A percentile compares a stretch with the other conserved stretches of the same genome.
Conservation (phyloP, 768 basidiomycete species). For the Naganishia kalamii region DNA sequence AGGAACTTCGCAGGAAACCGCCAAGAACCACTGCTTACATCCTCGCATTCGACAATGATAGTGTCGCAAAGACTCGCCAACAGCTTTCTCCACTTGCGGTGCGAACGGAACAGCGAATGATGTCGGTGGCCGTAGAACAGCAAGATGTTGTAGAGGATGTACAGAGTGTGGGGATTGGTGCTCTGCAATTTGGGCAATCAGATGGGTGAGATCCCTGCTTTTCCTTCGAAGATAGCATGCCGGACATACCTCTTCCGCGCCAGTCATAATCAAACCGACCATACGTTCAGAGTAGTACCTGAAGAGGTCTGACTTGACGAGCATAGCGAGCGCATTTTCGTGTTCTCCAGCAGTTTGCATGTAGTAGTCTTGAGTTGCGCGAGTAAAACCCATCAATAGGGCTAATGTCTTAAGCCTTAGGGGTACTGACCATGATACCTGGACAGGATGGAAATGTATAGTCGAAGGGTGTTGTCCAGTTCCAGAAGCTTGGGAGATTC, state of each 20-base stretch:
- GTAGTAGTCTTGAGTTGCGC: constrained; percentile 59
- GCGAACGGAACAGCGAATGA: constrained; percentile 64
- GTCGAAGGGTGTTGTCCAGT: constrained; percentile 70
- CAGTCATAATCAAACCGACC: constrained; percentile 69
- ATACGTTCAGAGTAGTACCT: constrained; percentile 85
- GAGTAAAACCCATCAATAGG: neutral
- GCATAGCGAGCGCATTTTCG: constrained; percentile 68
- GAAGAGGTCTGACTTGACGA: constrained; percentile 81
- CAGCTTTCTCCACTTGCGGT: constrained; percentile 75
- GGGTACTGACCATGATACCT: constrained; percentile 72
- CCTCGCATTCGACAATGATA: constrained; percentile 52
- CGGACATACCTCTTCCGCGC: constrained; percentile 59
- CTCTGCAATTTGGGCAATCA: constrained; percentile 51
- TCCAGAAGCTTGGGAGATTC: constrained; percentile 60
- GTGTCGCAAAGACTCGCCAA: constrained; percentile 73
- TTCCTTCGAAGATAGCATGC: constrained; percentile 19
- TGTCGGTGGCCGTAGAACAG: constrained; percentile 67
- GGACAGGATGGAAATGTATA: constrained; percentile 71
- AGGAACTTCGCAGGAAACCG: too few species aligned
- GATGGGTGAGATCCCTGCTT: neutral
- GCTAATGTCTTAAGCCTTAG: neutral
- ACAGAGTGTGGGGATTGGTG: constrained; percentile 76
- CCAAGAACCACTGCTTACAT: constrained; percentile 51
- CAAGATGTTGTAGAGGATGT: constrained; percentile 72
- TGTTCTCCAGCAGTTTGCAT: constrained; percentile 76